These are phyloP conservation scores for Boletus rubescentipes DNA, from an alignment of 768 basidiomycete genomes.

Conservation along the genomic window DNA sequence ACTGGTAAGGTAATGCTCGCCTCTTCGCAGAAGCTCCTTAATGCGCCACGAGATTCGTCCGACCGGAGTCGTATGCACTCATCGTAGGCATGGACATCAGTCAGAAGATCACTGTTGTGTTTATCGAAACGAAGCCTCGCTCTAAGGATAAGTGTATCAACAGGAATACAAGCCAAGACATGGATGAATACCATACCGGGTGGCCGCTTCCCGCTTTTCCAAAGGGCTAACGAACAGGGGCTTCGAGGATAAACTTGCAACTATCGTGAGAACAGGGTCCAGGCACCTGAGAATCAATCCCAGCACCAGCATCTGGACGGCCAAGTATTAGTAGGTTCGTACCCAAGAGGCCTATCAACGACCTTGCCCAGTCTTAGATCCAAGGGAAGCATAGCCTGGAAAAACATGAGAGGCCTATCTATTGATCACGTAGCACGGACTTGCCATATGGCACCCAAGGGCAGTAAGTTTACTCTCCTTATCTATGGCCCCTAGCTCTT, in stretches of 20 bases:
- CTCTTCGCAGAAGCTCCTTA: constrained; percentile 70
- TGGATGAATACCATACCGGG: constrained; percentile 44
- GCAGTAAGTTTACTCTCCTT: constrained; percentile 67
- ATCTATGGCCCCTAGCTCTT: constrained; percentile 77
- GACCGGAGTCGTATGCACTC: constrained; percentile 52
- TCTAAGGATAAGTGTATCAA: constrained; percentile 37
- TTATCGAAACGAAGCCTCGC: constrained; percentile 69
- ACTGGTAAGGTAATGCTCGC: constrained; percentile 29
- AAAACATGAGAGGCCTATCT: neutral
- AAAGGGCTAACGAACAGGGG: constrained; percentile 80
- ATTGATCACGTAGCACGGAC: constrained; percentile 8
- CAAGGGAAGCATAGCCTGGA: constrained; percentile 78
- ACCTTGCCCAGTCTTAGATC: constrained; percentile 89
- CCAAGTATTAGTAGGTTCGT: constrained; percentile 1
- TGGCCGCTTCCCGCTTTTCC: constrained; percentile 81
- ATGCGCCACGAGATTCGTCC: constrained; percentile 43
- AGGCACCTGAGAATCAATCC: constrained; percentile 83
- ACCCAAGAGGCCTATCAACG: neutral
- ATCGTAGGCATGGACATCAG: constrained; percentile 75
- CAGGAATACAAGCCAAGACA: neutral
- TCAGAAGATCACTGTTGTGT: constrained; percentile 81
- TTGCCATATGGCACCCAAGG: constrained; percentile 76
- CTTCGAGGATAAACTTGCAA: constrained; percentile 82
- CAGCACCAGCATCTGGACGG: constrained; percentile 78
- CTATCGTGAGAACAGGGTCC: constrained; percentile 77